These are phyloP conservation scores for Salix arbutifolia DNA, from an alignment of 345 rosid species.

Conservation along the genomic window DNA sequence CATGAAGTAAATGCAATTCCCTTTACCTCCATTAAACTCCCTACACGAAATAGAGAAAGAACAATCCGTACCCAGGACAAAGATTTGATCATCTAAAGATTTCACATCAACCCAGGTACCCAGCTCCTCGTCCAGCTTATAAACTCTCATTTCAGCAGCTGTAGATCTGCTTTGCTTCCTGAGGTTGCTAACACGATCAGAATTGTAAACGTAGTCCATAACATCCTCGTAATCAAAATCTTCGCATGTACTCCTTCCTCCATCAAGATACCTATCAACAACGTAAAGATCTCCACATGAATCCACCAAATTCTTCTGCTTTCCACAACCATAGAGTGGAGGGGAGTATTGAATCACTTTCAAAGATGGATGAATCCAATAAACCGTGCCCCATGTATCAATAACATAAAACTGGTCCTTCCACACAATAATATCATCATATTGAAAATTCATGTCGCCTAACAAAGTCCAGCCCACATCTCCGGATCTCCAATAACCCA, in stretches of 20 bases:
- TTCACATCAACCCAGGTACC: conserved; percentile 20
- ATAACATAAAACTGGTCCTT: conserved; percentile 22
- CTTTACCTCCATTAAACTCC: conserved; percentile 10
- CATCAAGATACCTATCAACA: conserved; percentile 25
- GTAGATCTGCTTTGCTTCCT: neutral
- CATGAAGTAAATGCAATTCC: conserved; percentile 17
- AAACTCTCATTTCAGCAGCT: conserved; percentile 11
- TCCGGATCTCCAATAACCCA: conserved; percentile 26
- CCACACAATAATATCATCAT: conserved; percentile 19
- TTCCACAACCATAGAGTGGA: conserved; percentile 18
- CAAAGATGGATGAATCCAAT: conserved; percentile 21
- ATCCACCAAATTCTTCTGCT: conserved; percentile 9
- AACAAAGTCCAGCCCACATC: conserved; percentile 18
- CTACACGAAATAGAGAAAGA: conserved; percentile 2
- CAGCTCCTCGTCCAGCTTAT: conserved; percentile 27
- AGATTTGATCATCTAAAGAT: conserved; percentile 19
- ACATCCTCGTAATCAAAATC: neutral
- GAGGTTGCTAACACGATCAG: neutral
- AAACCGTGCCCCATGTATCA: conserved; percentile 24
- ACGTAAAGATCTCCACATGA: conserved; percentile 25
- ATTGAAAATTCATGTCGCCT: conserved; percentile 11
- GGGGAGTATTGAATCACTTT: conserved; percentile 21
- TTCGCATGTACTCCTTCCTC: neutral
- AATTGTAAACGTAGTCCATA: neutral
- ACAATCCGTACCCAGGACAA: conserved; percentile 16